These are phyloP conservation scores for Nemophila menziesii DNA, from an alignment of 257 asterid species.

Conservation along the genomic window DNA sequence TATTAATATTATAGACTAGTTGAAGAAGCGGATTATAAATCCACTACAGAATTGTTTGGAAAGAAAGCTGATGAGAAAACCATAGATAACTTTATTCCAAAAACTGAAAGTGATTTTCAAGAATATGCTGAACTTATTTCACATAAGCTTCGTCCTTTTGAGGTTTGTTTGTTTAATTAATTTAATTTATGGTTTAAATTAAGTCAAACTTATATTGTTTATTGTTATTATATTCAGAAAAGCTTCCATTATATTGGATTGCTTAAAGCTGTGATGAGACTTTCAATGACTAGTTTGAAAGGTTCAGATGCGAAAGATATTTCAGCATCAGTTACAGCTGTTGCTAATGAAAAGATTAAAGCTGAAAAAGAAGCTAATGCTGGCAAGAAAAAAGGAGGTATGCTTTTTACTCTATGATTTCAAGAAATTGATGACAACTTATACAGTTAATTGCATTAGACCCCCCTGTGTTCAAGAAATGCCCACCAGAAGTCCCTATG, in stretches of 20 bases:
- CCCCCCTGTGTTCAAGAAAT: too few relatives aligned
- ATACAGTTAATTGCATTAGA: too few relatives aligned
- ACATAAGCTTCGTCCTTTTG: constrained; percentile 64
- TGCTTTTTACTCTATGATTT: background rate
- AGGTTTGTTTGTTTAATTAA: constrained; percentile 43
- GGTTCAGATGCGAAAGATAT: constrained; percentile 89
- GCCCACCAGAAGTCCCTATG: too few relatives aligned
- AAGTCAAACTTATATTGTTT: constrained; percentile 3
- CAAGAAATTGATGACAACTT: background rate
- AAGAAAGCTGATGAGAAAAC: constrained; percentile 60
- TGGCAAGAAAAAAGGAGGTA: constrained; percentile 85
- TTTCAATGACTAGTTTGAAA: constrained; percentile 65
- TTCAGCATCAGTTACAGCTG: constrained; percentile 81
- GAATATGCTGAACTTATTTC: constrained; percentile 84
- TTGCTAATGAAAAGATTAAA: constrained; percentile 92
- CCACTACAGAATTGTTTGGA: constrained; percentile 75
- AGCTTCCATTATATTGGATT: constrained; percentile 81
- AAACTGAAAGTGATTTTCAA: constrained; percentile 59
- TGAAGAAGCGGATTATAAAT: constrained; percentile 90
- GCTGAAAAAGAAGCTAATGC: constrained; percentile 91
- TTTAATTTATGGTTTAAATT: background rate
- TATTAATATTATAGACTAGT: constrained; percentile 53
- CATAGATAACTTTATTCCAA: constrained; percentile 83
- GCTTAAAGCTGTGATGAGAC: constrained; percentile 80
- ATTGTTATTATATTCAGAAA: constrained; percentile 40